Conservation (phyloP, 371 early-diverging fungal species). For the Mucor racemosus region DNA sequence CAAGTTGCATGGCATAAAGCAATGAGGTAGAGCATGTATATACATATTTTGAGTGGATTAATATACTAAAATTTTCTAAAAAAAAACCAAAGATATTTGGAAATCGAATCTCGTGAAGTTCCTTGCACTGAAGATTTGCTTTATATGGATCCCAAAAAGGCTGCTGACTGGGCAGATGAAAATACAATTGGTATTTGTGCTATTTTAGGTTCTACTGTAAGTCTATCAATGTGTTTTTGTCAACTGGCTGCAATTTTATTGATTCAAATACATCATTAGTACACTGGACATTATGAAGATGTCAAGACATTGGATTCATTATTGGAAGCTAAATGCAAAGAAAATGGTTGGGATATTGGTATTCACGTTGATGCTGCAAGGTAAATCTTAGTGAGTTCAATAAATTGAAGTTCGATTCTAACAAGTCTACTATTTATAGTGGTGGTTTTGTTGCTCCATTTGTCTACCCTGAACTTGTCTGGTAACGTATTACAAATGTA, state of each 20-base stretch:
- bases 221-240: not conserved
- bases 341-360: constrained; percentile 64
- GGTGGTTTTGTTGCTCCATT: constrained; percentile 85
- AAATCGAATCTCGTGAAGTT: constrained; percentile 67
- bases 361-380: constrained; percentile 81
- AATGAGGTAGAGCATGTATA: too few relatives aligned
- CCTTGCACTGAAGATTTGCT: constrained; percentile 55
- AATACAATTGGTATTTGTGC: constrained; percentile 79
- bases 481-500: constrained; percentile 51
- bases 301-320: constrained; percentile 64
- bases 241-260: too few relatives aligned
- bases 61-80: too few relatives aligned
- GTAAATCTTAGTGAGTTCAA: too few relatives aligned
- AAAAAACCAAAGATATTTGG: constrained; percentile 49
- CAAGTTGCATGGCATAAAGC: constrained; percentile 66
- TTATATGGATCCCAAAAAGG: constrained; percentile 63
- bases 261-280: constrained; percentile 27
- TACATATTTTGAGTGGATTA: too few relatives aligned
- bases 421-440: constrained; percentile 17
- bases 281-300: constrained; percentile 83
- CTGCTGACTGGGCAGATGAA: constrained; percentile 67
- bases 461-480: constrained; percentile 69
- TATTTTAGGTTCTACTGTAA: constrained; percentile 73
- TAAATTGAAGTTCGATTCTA: not conserved
- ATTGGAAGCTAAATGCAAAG: constrained; percentile 59